These are phyloP conservation scores for Petunia secreta DNA, from an alignment of 257 asterid species.

Conservation along the genomic window DNA sequence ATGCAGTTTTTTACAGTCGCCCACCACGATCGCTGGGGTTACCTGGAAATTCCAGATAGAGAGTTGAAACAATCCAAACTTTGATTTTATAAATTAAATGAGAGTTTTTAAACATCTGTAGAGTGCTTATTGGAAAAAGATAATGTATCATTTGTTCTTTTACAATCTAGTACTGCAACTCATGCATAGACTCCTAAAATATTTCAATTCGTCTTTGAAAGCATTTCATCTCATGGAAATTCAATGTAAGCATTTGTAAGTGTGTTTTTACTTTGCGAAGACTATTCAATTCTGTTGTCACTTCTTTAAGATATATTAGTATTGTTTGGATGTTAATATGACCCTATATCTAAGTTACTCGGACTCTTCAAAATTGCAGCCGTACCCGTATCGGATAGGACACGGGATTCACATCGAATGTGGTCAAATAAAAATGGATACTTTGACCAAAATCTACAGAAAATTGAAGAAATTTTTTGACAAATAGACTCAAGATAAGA, in stretches of 20 bases:
- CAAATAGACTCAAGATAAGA: too few relatives aligned
- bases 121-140: background rate
- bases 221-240: background rate
- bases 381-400: too few relatives aligned
- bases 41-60: conserved; percentile 13
- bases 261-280: background rate
- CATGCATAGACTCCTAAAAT: background rate
- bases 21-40: conserved; percentile 11
- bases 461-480: too few relatives aligned
- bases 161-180: background rate
- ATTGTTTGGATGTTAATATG: background rate
- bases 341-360: too few relatives aligned
- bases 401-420: too few relatives aligned
- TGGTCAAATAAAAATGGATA: too few relatives aligned
- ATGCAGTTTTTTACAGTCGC: conserved; percentile 13
- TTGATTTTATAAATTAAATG: background rate
- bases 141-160: background rate
- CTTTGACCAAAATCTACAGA: too few relatives aligned
- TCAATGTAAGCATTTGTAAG: background rate
- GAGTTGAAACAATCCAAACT: background rate
- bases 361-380: too few relatives aligned
- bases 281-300: background rate
- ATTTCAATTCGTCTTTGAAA: background rate
- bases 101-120: background rate
- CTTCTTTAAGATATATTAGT: background rate